phyloP scores from a whole-genome alignment of 2,329 filamentous ascomycete genomes.

The Aspergillus fumigatus region DNA sequence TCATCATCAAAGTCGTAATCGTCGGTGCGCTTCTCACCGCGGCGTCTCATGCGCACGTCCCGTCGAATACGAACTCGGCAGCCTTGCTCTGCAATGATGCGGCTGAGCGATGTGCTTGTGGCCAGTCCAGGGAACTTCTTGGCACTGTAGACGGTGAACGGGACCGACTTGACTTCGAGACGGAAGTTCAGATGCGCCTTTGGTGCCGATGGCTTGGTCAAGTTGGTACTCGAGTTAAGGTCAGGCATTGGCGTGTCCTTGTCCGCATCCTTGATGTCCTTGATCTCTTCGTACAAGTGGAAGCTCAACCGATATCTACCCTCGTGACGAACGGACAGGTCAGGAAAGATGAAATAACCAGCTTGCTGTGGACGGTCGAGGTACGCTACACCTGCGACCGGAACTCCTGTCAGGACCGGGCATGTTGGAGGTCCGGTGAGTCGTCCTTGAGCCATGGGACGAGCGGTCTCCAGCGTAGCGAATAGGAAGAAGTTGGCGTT shows the following conservation, averaged over 20 bases:
- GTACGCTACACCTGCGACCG: conserved; percentile 93
- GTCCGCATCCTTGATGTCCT: conserved; percentile 76
- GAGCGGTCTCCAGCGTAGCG: conserved; percentile 81
- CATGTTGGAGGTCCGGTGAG: conserved; percentile 65
- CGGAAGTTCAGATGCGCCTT: conserved; percentile 71
- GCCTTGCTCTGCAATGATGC: conserved; percentile 90
- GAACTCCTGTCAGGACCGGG: conserved; percentile 86
- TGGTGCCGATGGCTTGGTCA: conserved; percentile 39
- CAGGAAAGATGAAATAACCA: conserved; percentile 97
- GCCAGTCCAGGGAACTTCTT: conserved; percentile 97
- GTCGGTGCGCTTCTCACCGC: conserved; percentile 64
- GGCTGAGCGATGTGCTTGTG: conserved; percentile 82
- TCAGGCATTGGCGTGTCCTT: conserved; percentile 44
- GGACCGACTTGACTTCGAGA: conserved; percentile 80
- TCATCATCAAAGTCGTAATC: conserved; percentile 65
- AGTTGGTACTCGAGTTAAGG: conserved; percentile 22
- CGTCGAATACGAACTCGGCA: conserved; percentile 93
- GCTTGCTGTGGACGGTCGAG: conserved; percentile 74
- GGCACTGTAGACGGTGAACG: conserved; percentile 88
- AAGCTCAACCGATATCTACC: conserved; percentile 89
- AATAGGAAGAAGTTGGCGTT: conserved; percentile 98
- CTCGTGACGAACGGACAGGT: conserved; percentile 92
- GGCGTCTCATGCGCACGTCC: conserved; percentile 86
- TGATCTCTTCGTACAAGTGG: conserved; percentile 89
- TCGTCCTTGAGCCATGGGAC: conserved; percentile 75